These are phyloP conservation scores for Corinectria fuckeliana DNA, from an alignment of 2,329 filamentous ascomycete genomes.

Conservation along the genomic window DNA sequence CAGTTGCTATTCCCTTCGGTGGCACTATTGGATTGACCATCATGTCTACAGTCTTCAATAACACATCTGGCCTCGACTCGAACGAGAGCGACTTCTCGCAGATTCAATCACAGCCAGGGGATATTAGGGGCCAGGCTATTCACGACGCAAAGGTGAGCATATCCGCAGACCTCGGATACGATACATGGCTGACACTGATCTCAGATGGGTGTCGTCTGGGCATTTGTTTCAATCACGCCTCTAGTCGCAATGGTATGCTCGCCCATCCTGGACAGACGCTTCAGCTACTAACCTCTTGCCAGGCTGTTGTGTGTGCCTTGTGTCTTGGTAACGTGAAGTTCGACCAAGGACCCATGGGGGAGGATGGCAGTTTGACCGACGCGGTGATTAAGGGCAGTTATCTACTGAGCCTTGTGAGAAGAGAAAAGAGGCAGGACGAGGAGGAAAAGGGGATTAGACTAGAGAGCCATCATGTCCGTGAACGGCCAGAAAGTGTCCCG, in stretches of 20 bases:
- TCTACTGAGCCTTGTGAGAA: conserved; percentile 36
- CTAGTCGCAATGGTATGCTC: conserved; percentile 55
- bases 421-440: conserved; percentile 19
- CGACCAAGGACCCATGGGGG: conserved; percentile 33
- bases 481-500: conserved; percentile 7
- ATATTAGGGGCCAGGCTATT: conserved; percentile 23
- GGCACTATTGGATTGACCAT: conserved; percentile 70
- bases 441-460: conserved; percentile 25
- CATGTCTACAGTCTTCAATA: conserved; percentile 74
- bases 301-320: conserved; percentile 37
- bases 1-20: conserved; percentile 66
- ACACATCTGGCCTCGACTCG: conserved; percentile 47
- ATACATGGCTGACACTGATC: background rate
- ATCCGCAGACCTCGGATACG: too few species aligned
- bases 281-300: conserved; percentile 10
- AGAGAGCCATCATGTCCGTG: conserved; percentile 19
- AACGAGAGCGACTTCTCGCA: conserved; percentile 34
- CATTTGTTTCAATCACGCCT: conserved; percentile 66
- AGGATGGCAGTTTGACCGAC: conserved; percentile 37
- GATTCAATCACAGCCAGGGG: conserved; percentile 23
- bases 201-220: conserved; percentile 67
- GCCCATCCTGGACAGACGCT: background rate
- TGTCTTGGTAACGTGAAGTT: conserved; percentile 44
- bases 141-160: conserved; percentile 37
- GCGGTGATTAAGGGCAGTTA: conserved; percentile 40